A percentile compares a stretch with the other conserved stretches of the same genome.
Evolutionary conservation across 106 monocot genomes (phyloP).

Genomic region (Dendrobium nobile): DNA sequence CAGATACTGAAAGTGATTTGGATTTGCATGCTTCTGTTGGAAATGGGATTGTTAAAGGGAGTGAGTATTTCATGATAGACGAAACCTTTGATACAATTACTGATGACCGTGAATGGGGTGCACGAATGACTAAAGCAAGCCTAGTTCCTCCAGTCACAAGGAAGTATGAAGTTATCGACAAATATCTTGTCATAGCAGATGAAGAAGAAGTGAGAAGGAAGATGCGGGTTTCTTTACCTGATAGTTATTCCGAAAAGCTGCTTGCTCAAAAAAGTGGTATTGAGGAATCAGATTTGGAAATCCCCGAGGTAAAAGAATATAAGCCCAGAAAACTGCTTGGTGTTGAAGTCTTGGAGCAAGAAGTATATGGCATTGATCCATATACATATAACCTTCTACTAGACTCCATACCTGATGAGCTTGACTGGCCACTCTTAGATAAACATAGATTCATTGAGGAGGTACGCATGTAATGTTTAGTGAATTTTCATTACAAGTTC

Average conservation of each 20-base stretch:
- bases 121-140: constrained; percentile 99
- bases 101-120: constrained; percentile 98
- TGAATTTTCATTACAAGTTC: constrained; percentile 5
- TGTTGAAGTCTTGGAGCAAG: constrained; percentile 91
- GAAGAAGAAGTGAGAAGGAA: constrained; percentile 82
- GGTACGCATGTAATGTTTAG: constrained; percentile 28
- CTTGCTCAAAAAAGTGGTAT: constrained; percentile 60
- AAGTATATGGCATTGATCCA: constrained; percentile 99
- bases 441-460: constrained; percentile 94
- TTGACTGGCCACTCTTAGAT: constrained; percentile 51
- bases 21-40: constrained; percentile 34
- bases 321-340: constrained; percentile 88
- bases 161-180: constrained; percentile 95
- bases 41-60: constrained; percentile 32
- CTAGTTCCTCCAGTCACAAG: constrained; percentile 94
- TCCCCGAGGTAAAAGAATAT: constrained; percentile 98
- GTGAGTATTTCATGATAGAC: constrained; percentile 39
- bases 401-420: constrained; percentile 84
- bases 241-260: constrained; percentile 84
- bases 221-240: constrained; percentile 89
- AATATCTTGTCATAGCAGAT: constrained; percentile 87
- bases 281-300: constrained; percentile 83
- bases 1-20: constrained; percentile 85
- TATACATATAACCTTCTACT: constrained; percentile 95
- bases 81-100: constrained; percentile 47